Base-by-base conservation (phyloP, 495 filamentous ascomycete genomes). In the Tricharina praecox region DNA sequence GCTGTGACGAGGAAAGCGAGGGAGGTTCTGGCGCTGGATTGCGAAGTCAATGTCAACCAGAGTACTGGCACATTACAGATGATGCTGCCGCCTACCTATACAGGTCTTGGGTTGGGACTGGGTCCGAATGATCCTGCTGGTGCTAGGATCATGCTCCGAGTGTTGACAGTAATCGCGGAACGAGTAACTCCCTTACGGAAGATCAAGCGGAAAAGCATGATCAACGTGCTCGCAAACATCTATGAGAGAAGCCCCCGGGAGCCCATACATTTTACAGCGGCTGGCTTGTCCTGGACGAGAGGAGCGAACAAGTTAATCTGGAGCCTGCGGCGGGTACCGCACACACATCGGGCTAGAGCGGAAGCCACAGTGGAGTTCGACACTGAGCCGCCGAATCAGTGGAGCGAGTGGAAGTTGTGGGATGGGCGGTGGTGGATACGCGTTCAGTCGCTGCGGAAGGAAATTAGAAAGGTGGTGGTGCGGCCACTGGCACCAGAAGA, bases 381-480 rank as follows among this genome's bases (percentile, higher is more conserved):
- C 7, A n/a, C 34, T 2, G 24, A 15, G 9, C 13, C 15, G 4
- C 43, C 43, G 3, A 3, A 10, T 20, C 7, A 19, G 3, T 62
- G 63, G 66, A 59, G 53, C n/a, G 24, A 49, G 0, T 77, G 70
- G 71, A 52, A 53, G 2, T 66, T 90, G 0, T 94, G 76, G 73
- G 88, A 96, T 59, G 73, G 79, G 8, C 73, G 88, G 7, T 93
- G 72, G 66, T 96, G 88, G 88, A 64, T 93, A 28, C 72, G 77
- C 3, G 33, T 85, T 9, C 52, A 57, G 18, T 11, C 21, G 3
- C 21, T 25, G 13, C 11, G 21, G 8, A 18, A 24, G 13, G 11
- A 24, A 18, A 20, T 43, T 1, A 20, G 18, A 3, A 26, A 20
- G 13, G 23, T 43, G 4, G 24, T 43, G 5, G 2, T 43, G 19